Percentiles rank a stretch among this genome's conserved stretches.
phyloP scores from a whole-genome alignment of 495 filamentous ascomycete species.

The Chlorociboria aeruginascens region DNA sequence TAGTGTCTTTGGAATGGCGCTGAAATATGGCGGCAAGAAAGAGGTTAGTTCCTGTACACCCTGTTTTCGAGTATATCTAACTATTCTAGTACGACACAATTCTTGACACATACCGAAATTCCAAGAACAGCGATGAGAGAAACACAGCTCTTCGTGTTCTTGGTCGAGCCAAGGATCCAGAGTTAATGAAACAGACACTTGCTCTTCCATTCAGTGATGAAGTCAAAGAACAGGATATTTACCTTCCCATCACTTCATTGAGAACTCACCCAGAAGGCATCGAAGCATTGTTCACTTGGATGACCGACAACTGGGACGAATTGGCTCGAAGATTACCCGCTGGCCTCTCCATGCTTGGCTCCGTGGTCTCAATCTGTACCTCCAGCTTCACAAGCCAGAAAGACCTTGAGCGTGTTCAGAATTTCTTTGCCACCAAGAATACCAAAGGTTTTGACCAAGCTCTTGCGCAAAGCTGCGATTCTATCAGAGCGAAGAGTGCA shows the following conservation, averaged over 20 bases:
- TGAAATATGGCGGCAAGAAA: conserved; percentile 59
- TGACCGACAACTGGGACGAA: conserved; percentile 76
- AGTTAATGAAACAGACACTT: conserved; percentile 73
- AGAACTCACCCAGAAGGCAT: conserved; percentile 69
- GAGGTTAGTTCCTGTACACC: conserved; percentile 38
- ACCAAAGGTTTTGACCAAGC: conserved; percentile 62
- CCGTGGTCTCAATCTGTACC: conserved; percentile 73
- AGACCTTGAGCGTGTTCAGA: conserved; percentile 61
- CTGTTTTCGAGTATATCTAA: conserved; percentile 4
- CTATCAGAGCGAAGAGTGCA: conserved; percentile 44
- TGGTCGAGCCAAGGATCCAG: conserved; percentile 63
- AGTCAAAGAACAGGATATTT: conserved; percentile 77
- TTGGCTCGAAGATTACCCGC: conserved; percentile 72
- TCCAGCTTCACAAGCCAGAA: conserved; percentile 66
- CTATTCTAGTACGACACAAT: conserved; percentile 56
- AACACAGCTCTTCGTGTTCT: conserved; percentile 87
- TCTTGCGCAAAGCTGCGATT: conserved; percentile 50
- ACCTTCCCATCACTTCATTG: conserved; percentile 70
- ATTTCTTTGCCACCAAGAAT: conserved; percentile 70
- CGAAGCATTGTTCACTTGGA: conserved; percentile 69
- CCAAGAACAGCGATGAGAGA: conserved; percentile 84
- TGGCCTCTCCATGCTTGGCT: conserved; percentile 65
- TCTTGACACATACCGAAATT: conserved; percentile 70
- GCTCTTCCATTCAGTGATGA: conserved; percentile 47
- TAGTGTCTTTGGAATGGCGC: conserved; percentile 57